phyloP scores from a whole-genome alignment of 2,329 filamentous ascomycete species.

The Furcasterigmium sp. region DNA sequence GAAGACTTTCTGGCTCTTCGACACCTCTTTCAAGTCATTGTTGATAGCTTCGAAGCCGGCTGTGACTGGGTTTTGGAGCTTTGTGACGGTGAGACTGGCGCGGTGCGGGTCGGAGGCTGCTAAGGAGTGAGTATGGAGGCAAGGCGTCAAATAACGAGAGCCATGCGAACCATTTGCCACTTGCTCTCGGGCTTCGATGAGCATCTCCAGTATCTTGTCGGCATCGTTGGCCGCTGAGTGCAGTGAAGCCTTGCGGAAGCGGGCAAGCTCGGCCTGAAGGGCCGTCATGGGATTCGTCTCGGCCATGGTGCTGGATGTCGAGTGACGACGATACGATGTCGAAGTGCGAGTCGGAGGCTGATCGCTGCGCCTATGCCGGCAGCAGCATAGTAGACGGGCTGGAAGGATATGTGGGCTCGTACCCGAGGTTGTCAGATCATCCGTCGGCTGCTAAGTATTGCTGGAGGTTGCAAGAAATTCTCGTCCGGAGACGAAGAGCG shows the following conservation, averaged over 20 bases:
- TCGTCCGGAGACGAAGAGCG: too few relatives aligned
- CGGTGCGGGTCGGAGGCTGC: slow-evolving; percentile 57
- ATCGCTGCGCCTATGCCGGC: too few relatives aligned
- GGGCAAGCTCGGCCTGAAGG: slow-evolving; percentile 69
- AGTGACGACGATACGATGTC: not conserved
- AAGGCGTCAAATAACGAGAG: slow-evolving; percentile 8
- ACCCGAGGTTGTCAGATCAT: too few relatives aligned
- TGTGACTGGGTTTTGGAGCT: slow-evolving; percentile 81
- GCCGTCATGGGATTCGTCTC: slow-evolving; percentile 41
- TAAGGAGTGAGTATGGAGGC: slow-evolving; percentile 7
- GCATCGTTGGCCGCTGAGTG: slow-evolving; percentile 71
- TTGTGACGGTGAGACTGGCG: slow-evolving; percentile 70
- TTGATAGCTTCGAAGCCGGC: slow-evolving; percentile 75
- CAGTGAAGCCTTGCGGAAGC: slow-evolving; percentile 64
- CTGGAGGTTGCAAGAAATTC: too few relatives aligned
- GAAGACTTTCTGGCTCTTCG: slow-evolving; percentile 77
- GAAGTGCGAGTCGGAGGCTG: not conserved
- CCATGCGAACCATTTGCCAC: slow-evolving; percentile 60
- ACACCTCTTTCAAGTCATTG: slow-evolving; percentile 75
- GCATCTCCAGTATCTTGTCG: slow-evolving; percentile 73
- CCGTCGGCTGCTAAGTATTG: too few relatives aligned
- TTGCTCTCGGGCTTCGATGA: slow-evolving; percentile 67
- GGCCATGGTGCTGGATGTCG: slow-evolving; percentile 18
- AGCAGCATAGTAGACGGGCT: too few relatives aligned
- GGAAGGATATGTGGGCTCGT: too few relatives aligned